Percentiles rank a stretch among this genome's conserved stretches.
Conservation (phyloP, 257 asterid species). For the Petunia secreta region DNA sequence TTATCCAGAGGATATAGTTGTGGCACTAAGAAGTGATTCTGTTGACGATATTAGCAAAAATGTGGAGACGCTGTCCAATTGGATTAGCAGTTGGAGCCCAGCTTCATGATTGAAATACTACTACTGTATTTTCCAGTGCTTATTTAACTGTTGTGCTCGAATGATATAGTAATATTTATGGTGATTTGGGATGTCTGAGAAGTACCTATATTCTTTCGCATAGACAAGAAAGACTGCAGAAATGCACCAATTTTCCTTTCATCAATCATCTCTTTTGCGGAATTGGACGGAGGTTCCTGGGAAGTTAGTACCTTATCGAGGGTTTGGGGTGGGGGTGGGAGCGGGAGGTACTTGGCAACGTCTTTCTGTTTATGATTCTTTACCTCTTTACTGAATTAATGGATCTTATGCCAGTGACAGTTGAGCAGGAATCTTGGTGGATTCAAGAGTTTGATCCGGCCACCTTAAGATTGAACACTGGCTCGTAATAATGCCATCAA, state of each 20-base stretch:
- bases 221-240: neutral
- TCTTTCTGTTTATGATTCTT: too few species aligned
- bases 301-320: too few species aligned
- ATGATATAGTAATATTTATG: neutral
- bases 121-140: neutral
- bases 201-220: neutral
- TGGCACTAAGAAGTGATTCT: conserved; percentile 64
- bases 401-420: too few species aligned
- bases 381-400: too few species aligned
- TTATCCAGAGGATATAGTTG: conserved; percentile 71
- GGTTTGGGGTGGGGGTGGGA: too few species aligned
- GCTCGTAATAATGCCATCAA: too few species aligned
- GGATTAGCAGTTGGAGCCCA: conserved; percentile 70
- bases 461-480: too few species aligned
- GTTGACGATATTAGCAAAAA: conserved; percentile 65
- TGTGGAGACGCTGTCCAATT: conserved; percentile 52
- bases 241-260: neutral
- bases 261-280: neutral
- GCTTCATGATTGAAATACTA: conserved; percentile 31
- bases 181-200: neutral
- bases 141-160: neutral
- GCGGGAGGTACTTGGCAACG: too few species aligned
- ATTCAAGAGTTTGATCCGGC: too few species aligned
- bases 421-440: too few species aligned
- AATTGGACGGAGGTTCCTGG: neutral